These are phyloP conservation scores for Paramecium octaurelia DNA, from an alignment of 73 alveolate genomes.

Conservation along the genomic window DNA sequence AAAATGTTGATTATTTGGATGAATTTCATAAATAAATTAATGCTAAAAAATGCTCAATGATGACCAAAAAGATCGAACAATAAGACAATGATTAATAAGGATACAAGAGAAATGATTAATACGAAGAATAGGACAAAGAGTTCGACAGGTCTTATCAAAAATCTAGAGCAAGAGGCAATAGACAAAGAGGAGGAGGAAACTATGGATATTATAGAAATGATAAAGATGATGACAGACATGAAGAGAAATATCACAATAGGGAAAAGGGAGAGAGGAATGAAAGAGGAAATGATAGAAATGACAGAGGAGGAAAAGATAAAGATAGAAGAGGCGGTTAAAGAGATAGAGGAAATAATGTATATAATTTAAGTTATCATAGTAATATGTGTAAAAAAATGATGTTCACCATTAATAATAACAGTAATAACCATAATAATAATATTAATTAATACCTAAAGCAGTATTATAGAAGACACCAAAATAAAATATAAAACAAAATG, in stretches of 20 bases:
- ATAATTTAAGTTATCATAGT: not conserved
- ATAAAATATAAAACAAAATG: not conserved
- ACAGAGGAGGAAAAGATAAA: not conserved
- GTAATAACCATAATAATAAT: not conserved
- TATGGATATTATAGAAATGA: not conserved
- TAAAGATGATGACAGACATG: not conserved
- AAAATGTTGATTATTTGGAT: conserved; percentile 37
- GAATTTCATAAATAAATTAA: conserved; percentile 24
- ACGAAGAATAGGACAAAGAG: not conserved
- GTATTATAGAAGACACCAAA: not conserved
- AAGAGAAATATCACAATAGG: not conserved
- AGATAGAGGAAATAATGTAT: not conserved
- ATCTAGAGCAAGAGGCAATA: not conserved
- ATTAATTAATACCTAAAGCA: not conserved
- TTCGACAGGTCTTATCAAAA: not conserved
- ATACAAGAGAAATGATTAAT: not conserved
- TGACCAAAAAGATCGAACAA: not conserved
- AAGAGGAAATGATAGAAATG: not conserved
- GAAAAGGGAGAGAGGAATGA: not conserved
- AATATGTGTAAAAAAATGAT: conserved; percentile 24
- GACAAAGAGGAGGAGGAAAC: not conserved
- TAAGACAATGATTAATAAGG: not conserved
- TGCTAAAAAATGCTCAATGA: not conserved
- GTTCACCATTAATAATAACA: not conserved
- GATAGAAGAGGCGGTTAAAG: conserved; percentile 29